Evolutionary conservation across 352 stramenopile genomes (phyloP), one percentile per base, ranked within the genome.

Genomic region (Phytophthora idaei): DNA sequence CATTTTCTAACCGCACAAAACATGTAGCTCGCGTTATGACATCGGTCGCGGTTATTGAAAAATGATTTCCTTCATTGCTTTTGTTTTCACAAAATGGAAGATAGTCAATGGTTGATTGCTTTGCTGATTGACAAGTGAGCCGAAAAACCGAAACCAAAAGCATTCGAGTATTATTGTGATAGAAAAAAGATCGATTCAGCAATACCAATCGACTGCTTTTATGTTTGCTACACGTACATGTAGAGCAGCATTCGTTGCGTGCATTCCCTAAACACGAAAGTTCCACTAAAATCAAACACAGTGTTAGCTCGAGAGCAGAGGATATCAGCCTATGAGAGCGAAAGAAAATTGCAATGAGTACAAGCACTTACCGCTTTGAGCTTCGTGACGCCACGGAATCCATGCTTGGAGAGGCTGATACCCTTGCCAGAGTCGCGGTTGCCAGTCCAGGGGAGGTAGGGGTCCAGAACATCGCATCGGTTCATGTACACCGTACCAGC

Each of bases 401-500:
- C 89, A 56, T 92, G 81, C 69, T 93, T 90, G 53, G 87, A 94
- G 41, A 96, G 82, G 29, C 81, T 93, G 42, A 81, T 75, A 15
- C 89, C 89, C 68, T 95, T 95, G 56, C 89, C 89, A 44, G 89
- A 88, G 67, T 93, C 77, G 47, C 87, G 88, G 39, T 81, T 61
- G 29, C 89, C 89, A 28, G 78, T 89, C 89, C 89, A 96, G n/a
- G 89, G 86, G 12, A 96, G 66, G 58, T 87, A 88, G 15, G 89
- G 87, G 64, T 94, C 86, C 17, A 95, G 52, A 48, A 83, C 83
- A 57, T 95, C 89, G 69, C 85, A 93, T 36, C 89, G 83, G 74
- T 96, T 96, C 85, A 93, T 91, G 71, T 85, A 95, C 42, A 94
- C 78, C 5, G 86, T 95, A 47, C 88, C 88, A 48, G 77, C 82